Evolutionary conservation across 2,329 filamentous ascomycete genomes (phyloP), one percentile per base, ranked within the genome.

Genomic region (Akanthomyces uredinophilus): DNA sequence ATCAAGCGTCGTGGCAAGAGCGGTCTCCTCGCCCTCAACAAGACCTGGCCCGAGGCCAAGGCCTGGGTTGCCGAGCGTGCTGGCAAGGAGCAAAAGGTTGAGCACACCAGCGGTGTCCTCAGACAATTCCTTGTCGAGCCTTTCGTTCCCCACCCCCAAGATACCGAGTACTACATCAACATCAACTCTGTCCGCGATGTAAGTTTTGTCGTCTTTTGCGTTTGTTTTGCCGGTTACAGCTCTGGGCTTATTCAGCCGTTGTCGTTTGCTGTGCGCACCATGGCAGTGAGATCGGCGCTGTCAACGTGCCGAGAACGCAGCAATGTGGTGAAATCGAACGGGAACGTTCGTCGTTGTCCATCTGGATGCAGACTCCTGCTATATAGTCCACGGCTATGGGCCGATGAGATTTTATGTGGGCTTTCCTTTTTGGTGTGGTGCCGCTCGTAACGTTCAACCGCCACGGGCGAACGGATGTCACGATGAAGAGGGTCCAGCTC

Each of bases 1-100:
- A 99, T 99, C 87, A 99, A 99, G 91, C 87, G 95, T 79, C 89
- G 95, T 85, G 95, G 95, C 78, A 99, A 99, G 91, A 97, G 92
- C 77, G 95, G 95, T 75, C 89, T 99, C 63, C 82, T 99, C 69
- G 91, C 91, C 68, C 83, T 99, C 76, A 99, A 99, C 87, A 97
- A 98, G 88, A 87, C 90, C 70, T 99, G 95, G 95, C 73, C 91
- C 60, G 94, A 99, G 77, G 92, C 94, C 65, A 91, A 89, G 78
- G 91, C 89, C 68, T 99, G 95, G 95, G 87, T 99, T 78, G 91
- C 91, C 74, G 89, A 89, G 79, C 88, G 92, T 72, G 95, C 95
- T 70, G 91, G 90, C 75, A 98, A 96, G 87, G 80, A 86, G 72
- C 90, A 96, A 76, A 86, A 92, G 82, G 95, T 99, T 69, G 95